Base-by-base conservation (phyloP, 2,329 filamentous ascomycete species). In the Lithohypha guttulata region DNA sequence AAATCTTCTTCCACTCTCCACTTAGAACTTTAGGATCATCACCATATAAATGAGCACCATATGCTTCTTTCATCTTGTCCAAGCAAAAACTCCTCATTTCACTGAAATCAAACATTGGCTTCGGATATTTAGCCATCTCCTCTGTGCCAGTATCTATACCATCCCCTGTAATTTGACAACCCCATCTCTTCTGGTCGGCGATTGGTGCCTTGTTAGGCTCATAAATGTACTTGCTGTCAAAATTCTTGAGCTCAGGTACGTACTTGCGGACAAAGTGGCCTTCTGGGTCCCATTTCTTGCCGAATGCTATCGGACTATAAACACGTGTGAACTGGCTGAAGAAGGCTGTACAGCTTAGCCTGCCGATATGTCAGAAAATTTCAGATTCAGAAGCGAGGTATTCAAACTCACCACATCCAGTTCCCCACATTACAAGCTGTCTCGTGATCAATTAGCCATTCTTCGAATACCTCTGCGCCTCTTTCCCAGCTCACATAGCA, bases 401-500 rank as follows among this genome's bases (percentile, higher is more conserved):
- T n/a, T 47, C 49, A 15, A 20, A 34, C 37, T 13, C 34, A 34
- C 49, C 50, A 85, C 54, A 84, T 79, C 81, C 81, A 85, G 53
- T 85, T 85, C 0, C 81, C 81, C 1, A 70, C 70, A 51, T 85
- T 85, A 54, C 79, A 83, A 2, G 80, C 76, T 0, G 75, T 68
- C 55, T 85, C 81, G 53, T 85, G 81, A 53, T 87, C 82, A 33
- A 87, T 63, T 25, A 87, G 66, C 60, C 73, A 73, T 55, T 86
- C 81, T 52, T 84, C 79, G 44, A 87, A 87, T 1, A 86, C 81
- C 33, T 83, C 80, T 4, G 77, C 79, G 1, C 82, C 82, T 13
- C 82, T 72, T 60, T 86, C 81, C 81, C 82, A 87, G 52, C 78
- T 73, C 30, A 87, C 65, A 53, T 85, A 87, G 56, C 80, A 85